phyloP scores from a whole-genome alignment of 306 rosid genomes.

The Styphnolobium japonicum region DNA sequence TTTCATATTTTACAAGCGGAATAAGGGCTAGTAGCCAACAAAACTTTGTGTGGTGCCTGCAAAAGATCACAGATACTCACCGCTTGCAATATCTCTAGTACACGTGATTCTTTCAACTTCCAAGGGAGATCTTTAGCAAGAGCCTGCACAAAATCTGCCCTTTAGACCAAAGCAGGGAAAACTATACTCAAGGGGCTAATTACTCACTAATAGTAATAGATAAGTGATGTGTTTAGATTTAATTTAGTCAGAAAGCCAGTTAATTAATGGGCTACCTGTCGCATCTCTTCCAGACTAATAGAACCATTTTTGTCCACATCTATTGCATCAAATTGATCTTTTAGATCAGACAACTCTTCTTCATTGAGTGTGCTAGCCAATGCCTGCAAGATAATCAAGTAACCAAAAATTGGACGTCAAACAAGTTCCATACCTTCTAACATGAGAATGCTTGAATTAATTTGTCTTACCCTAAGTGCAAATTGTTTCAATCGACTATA shows the following conservation, averaged over 20 bases:
- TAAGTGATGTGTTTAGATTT: background rate
- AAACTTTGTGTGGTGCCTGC: background rate
- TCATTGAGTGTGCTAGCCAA: slow-evolving; percentile 92
- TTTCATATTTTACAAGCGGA: background rate
- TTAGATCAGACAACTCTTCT: slow-evolving; percentile 85
- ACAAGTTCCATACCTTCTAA: slow-evolving; percentile 12
- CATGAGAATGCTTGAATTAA: slow-evolving; percentile 8
- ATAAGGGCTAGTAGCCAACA: background rate
- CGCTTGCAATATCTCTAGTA: slow-evolving; percentile 87
- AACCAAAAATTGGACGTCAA: slow-evolving; percentile 5
- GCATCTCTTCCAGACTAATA: slow-evolving; percentile 98
- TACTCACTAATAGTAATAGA: background rate
- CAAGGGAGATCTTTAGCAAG: slow-evolving; percentile 99
- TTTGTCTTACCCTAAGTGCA: slow-evolving; percentile 74
- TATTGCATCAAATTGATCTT: slow-evolving; percentile 95
- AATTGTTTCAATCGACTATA: slow-evolving; percentile 97
- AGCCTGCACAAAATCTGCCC: slow-evolving; percentile 62
- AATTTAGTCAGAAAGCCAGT: background rate
- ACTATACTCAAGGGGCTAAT: background rate
- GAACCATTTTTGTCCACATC: slow-evolving; percentile 96
- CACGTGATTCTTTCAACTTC: slow-evolving; percentile 91
- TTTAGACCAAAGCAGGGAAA: slow-evolving; percentile 27
- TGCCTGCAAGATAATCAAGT: slow-evolving; percentile 60
- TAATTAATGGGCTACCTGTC: slow-evolving; percentile 59
- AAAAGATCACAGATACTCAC: slow-evolving; percentile 51